Conservation (phyloP, 2,329 filamentous ascomycete genomes). For the Exophiala spinifera region DNA sequence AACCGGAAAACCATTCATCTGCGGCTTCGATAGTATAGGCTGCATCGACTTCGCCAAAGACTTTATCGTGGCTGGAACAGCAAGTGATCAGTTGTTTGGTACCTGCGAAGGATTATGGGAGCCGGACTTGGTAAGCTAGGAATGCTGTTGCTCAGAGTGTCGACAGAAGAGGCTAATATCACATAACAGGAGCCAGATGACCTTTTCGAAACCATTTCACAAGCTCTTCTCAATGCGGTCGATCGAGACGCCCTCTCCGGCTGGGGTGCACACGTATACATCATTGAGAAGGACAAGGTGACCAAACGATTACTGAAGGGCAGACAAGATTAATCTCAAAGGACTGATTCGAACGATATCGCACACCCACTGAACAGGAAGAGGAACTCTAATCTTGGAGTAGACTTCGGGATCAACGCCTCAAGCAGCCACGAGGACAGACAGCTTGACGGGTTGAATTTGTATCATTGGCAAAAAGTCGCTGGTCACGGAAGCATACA, state of each 20-base stretch:
- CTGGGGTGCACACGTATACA: slow-evolving; percentile 98
- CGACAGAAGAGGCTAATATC: slow-evolving; percentile 1
- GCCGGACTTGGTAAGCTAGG: slow-evolving; percentile 74
- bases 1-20: slow-evolving; percentile 93
- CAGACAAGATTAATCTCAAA: slow-evolving; percentile 72
- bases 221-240: slow-evolving; percentile 90
- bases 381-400: too few relatives aligned
- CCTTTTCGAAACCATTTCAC: slow-evolving; percentile 97
- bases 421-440: too few relatives aligned
- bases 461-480: too few relatives aligned
- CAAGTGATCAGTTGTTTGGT: slow-evolving; percentile 95
- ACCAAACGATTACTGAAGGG: slow-evolving; percentile 98
- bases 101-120: slow-evolving; percentile 99
- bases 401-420: too few relatives aligned
- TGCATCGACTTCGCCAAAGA: slow-evolving; percentile 99
- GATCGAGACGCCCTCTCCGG: slow-evolving; percentile 95
- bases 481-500: too few relatives aligned
- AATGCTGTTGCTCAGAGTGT: too few relatives aligned
- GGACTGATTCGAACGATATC: background rate
- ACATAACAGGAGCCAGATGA: slow-evolving; percentile 72
- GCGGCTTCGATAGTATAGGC: slow-evolving; percentile 97
- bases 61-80: slow-evolving; percentile 96
- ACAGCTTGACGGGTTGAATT: too few relatives aligned
- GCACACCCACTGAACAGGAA: too few relatives aligned
- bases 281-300: slow-evolving; percentile 99